Evolutionary conservation across 331 rosid genomes (phyloP).

Genomic region (Quercus tomentella): DNA sequence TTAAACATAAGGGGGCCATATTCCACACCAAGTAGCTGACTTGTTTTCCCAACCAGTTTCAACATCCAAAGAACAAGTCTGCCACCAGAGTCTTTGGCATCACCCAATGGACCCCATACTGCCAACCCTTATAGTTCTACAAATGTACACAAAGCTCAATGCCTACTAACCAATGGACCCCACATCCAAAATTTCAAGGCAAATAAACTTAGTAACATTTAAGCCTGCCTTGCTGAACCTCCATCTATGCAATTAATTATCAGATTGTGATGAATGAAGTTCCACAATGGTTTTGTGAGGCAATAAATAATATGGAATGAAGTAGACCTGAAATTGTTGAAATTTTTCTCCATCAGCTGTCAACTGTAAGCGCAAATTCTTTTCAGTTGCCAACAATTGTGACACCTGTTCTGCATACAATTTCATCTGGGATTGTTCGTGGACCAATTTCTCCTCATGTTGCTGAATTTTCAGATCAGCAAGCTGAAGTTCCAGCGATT

Average conservation of each 20-base stretch:
- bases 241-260: conserved; percentile 4
- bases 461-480: conserved; percentile 82
- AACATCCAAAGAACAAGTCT: too few species aligned
- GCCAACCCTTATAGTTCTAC: not conserved
- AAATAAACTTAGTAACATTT: not conserved
- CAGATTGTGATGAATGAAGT: not conserved
- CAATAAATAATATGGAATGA: conserved; percentile 9
- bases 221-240: not conserved
- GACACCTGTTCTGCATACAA: conserved; percentile 89
- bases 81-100: too few species aligned
- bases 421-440: conserved; percentile 87
- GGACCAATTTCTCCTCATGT: conserved; percentile 74
- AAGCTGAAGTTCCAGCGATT: conserved; percentile 84
- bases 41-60: too few species aligned
- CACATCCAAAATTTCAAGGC: not conserved
- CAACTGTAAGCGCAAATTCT: conserved; percentile 69
- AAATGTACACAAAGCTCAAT: not conserved
- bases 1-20: too few species aligned
- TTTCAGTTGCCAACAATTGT: conserved; percentile 80
- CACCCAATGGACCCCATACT: too few species aligned
- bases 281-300: conserved; percentile 7
- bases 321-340: conserved; percentile 82
- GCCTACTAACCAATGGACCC: conserved; percentile 6
- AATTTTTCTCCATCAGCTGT: conserved; percentile 92
- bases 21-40: too few species aligned